Evolutionary conservation across 768 basidiomycete genomes (phyloP).

Genomic region (Pisolithus marmoratus): DNA sequence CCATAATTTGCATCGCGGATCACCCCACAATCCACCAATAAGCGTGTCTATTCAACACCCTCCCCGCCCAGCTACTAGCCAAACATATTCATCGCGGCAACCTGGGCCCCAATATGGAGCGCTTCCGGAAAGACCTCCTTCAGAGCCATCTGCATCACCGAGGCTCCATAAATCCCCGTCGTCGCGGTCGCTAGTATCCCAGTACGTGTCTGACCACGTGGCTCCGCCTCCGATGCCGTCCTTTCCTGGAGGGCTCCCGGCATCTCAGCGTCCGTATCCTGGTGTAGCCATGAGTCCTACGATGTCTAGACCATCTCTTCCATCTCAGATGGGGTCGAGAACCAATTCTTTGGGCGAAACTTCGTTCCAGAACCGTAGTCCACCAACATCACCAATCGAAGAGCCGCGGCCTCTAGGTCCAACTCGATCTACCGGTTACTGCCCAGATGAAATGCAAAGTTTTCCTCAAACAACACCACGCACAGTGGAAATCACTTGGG

Average conservation of each 20-base stretch:
- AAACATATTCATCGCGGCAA: constrained; percentile 8
- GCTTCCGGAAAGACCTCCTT: constrained; percentile 39
- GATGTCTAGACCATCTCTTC: constrained; percentile 45
- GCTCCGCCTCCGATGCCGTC: constrained; percentile 34
- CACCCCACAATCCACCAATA: constrained; percentile 10
- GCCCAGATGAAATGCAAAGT: constrained; percentile 98
- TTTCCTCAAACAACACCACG: constrained; percentile 90
- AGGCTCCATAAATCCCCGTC: constrained; percentile 50
- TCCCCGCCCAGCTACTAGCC: constrained; percentile 8
- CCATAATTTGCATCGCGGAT: constrained; percentile 9
- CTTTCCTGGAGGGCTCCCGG: constrained; percentile 29
- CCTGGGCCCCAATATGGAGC: constrained; percentile 9
- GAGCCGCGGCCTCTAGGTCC: constrained; percentile 56
- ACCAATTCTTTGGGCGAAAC: constrained; percentile 45
- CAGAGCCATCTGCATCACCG: constrained; percentile 35
- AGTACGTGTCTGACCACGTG: constrained; percentile 38
- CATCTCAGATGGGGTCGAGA: constrained; percentile 54
- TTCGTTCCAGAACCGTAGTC: constrained; percentile 66
- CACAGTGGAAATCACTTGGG: constrained; percentile 97
- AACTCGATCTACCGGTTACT: constrained; percentile 66
- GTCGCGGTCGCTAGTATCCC: constrained; percentile 51
- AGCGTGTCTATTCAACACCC: constrained; percentile 15
- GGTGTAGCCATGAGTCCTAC: constrained; percentile 16
- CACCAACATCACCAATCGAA: constrained; percentile 75
- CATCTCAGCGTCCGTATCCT: constrained; percentile 21